Base-by-base conservation (phyloP, 202 grass and related monocot species). In the Bolboschoenoplectus hybrid region DNA sequence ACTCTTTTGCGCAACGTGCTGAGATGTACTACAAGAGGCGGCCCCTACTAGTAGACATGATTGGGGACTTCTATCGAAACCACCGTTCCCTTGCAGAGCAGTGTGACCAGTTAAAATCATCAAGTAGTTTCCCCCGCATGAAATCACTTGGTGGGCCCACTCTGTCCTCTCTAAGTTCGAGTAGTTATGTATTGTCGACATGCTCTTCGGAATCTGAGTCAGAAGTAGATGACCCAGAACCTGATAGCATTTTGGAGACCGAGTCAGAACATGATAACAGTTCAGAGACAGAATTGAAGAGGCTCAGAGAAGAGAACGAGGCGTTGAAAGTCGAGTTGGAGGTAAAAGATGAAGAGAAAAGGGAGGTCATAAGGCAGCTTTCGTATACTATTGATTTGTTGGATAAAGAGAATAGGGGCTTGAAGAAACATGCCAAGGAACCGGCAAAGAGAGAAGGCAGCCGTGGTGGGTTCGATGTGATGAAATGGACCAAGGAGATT, bases 1-100 rank as follows among this genome's bases (percentile, higher is more conserved):
- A 98, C 85, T 98, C 93, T 6, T 98, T 98, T 13, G 96, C 96
- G 0, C 90, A 96, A n/a, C 90, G 96, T 0, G 96, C 96, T 14
- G 96, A 96, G 17, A 95, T 98, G 93, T 98, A 94, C 75, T 98
- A 92, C 82, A 96, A 98, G 86, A 96, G 92, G 86, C 68, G 96
- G 3, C 93, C 90, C 2, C 64, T 96, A 47, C 86, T 98, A 34
- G 87, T 96, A 51, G 87, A 92, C 74, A 92, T 95, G 93, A 92
- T 98, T 1, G 93, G 90, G 3, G 89, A 98, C 17, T 87, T 96
- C 62, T 98, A 98, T 70, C 91, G 90, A n/a, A 34, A 93, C 61
- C 93, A 98, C 82, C 90, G 91, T 44, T 95, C 91, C 0, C 85
- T 98, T 10, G 93, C 89, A 1, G 88, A 94, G 90, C 93, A 98